These are phyloP conservation scores for Cladosporium sp. DNA, from an alignment of 2,329 filamentous ascomycete genomes.

Conservation along the genomic window DNA sequence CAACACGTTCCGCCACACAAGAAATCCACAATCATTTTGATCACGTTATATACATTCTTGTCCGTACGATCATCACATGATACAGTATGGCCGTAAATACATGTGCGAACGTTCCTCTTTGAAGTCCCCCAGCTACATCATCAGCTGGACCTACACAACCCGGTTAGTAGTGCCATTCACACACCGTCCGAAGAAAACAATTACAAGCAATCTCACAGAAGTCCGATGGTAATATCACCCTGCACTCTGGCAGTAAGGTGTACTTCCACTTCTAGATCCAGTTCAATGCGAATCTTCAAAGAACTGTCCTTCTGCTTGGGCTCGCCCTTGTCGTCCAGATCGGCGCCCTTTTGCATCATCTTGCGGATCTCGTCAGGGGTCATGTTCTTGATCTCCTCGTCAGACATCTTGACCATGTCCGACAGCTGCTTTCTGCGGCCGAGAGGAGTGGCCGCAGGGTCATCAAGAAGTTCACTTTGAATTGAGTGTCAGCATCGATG, in stretches of 20 bases:
- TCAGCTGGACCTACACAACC: constrained; percentile 4
- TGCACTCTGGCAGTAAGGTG: constrained; percentile 33
- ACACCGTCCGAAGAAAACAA: constrained; percentile 3
- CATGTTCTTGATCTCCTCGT: constrained; percentile 22
- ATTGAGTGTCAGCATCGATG: neutral
- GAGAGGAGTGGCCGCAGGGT: constrained; percentile 18
- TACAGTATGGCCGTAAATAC: neutral
- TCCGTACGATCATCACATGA: neutral
- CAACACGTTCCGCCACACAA: neutral
- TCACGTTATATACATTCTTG: constrained; percentile 13
- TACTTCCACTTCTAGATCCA: constrained; percentile 34
- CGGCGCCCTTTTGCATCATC: constrained; percentile 14
- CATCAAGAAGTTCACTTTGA: constrained; percentile 16
- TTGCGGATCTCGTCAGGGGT: constrained; percentile 19
- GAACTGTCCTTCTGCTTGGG: constrained; percentile 29
- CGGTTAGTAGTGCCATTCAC: constrained; percentile 12
- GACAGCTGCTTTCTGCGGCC: constrained; percentile 20
- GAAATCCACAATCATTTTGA: neutral
- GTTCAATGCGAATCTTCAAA: constrained; percentile 32
- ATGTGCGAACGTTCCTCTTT: neutral
- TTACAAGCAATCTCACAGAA: constrained; percentile 26
- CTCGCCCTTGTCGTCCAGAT: constrained; percentile 15
- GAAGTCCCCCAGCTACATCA: neutral
- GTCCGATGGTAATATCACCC: constrained; percentile 33
- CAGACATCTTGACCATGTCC: constrained; percentile 18